Conservation (phyloP, 169 alveolate species). For the Plasmodium vinckei region DNA sequence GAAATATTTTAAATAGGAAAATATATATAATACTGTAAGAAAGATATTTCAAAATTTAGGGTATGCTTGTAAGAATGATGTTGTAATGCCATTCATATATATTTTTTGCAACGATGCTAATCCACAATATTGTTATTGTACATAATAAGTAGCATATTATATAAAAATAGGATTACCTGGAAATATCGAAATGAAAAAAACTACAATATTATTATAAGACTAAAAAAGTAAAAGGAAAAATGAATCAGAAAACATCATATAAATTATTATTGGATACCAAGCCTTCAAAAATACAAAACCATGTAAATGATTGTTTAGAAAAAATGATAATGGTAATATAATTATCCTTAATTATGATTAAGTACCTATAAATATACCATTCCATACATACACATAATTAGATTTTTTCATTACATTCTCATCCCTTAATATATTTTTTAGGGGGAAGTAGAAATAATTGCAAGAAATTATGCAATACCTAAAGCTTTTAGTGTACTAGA, state of each 20-base stretch:
- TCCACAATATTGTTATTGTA: too few relatives aligned
- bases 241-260: background rate
- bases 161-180: too few relatives aligned
- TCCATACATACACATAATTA: background rate
- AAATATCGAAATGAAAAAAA: too few relatives aligned
- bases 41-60: too few relatives aligned
- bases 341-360: background rate
- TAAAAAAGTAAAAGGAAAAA: background rate
- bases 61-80: too few relatives aligned
- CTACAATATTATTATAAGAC: background rate
- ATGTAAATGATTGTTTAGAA: constrained; percentile 25
- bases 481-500: constrained; percentile 57
- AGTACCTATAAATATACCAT: background rate
- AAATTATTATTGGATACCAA: constrained; percentile 19
- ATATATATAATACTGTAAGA: too few relatives aligned
- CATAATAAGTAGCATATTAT: too few relatives aligned
- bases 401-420: background rate
- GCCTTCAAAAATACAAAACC: constrained; percentile 19
- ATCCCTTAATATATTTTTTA: background rate
- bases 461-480: constrained; percentile 42
- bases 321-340: constrained; percentile 38
- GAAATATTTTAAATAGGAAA: too few relatives aligned
- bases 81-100: too few relatives aligned
- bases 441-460: constrained; percentile 49
- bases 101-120: too few relatives aligned